Evolutionary conservation across 495 filamentous ascomycete species (phyloP), one percentile per base, ranked within the genome.

Genomic region (Neurospora sp.): DNA sequence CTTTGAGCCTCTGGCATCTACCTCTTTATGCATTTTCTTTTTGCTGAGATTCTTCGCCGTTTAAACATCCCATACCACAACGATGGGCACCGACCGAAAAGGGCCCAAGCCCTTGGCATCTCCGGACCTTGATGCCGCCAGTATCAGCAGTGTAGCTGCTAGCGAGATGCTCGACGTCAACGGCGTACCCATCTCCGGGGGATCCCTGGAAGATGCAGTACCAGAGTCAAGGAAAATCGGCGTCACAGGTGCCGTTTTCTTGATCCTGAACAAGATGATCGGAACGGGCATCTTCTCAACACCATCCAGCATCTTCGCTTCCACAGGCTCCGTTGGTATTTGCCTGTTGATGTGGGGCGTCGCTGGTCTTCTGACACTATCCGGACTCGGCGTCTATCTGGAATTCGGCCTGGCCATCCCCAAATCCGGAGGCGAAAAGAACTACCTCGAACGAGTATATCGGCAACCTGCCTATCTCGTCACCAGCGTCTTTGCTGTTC

Each of bases 381-480:
- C 72, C 18, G 76, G 72, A 8, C 75, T 80, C 31, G 74, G 73
- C 39, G 79, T 81, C 6, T 80, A 74, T 72, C 76, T 81, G 71
- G 78, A 80, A 53, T 81, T 87, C 78, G 88, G 88, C 40, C 86
- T 86, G 40, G 86, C 84, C 14, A 87, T 86, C 68, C 85, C 85
- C 5, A 74, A 80, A n/a, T 85, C 81, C 27, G 85, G 86, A 20
- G 86, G 86, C n/a, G 85, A 88, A 71, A 86, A 86, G 74, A 83
- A 89, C 76, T 91, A 91, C 77, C 86, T 91, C 42, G 89, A 92
- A 78, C 85, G 85, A 41, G 86, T 91, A 53, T 90, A 85, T 79
- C 84, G 83, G 38, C 87, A 85, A 61, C 89, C 90, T 10, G 83
- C 80, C 42, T 90, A 89, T 82, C 82, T 92, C 2, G 87, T 86